phyloP scores from a whole-genome alignment of 768 basidiomycete species.

The Tylopilus balloui region DNA sequence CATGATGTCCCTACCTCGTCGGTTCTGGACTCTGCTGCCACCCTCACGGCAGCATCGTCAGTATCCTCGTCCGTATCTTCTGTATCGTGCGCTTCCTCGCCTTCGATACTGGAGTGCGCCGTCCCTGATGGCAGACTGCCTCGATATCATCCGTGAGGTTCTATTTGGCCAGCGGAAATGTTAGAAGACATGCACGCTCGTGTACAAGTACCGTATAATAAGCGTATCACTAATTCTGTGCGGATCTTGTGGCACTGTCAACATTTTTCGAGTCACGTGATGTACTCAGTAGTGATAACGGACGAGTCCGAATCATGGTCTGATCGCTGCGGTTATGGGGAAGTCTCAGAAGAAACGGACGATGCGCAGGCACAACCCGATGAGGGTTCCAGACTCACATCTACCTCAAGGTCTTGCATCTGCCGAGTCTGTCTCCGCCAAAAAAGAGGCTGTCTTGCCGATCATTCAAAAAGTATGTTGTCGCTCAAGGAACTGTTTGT shows the following conservation, averaged over 20 bases:
- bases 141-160: constrained; percentile 27
- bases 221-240: constrained; percentile 21
- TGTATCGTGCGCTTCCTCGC: constrained; percentile 1
- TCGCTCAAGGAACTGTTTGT: neutral
- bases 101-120: constrained; percentile 2
- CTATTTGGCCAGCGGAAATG: neutral
- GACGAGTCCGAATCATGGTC: neutral
- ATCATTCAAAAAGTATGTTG: constrained; percentile 79
- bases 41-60: neutral
- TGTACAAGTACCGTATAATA: constrained; percentile 26
- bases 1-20: neutral
- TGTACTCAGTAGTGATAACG: too few relatives aligned
- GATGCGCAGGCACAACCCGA: constrained; percentile 87
- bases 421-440: constrained; percentile 67
- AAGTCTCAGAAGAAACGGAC: constrained; percentile 87
- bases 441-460: constrained; percentile 75
- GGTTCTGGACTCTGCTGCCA: constrained; percentile 1
- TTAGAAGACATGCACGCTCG: constrained; percentile 8
- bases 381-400: constrained; percentile 92
- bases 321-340: constrained; percentile 53
- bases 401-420: constrained; percentile 76
- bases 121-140: constrained; percentile 23
- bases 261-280: constrained; percentile 11
- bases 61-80: neutral
- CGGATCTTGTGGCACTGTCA: neutral